These are phyloP conservation scores for Fistulina hepatica DNA, from an alignment of 1,284 basidiomycete species.

Conservation along the genomic window DNA sequence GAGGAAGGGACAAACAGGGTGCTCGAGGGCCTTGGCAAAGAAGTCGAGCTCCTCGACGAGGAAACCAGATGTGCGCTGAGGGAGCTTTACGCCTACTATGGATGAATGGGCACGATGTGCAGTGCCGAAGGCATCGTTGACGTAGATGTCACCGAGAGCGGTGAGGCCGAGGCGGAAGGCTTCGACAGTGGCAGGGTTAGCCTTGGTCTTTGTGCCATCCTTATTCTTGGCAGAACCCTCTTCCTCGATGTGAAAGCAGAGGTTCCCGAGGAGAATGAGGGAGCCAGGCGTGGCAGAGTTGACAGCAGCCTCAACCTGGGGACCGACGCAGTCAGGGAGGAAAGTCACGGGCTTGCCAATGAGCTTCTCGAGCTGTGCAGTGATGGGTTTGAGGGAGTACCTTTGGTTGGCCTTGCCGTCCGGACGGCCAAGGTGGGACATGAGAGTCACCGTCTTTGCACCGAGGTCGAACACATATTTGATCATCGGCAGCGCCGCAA, in stretches of 20 bases:
- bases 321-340: slow-evolving; percentile 79
- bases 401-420: slow-evolving; percentile 87
- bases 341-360: slow-evolving; percentile 71
- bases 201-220: slow-evolving; percentile 89
- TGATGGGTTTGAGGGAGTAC: slow-evolving; percentile 87
- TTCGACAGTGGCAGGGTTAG: slow-evolving; percentile 72
- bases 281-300: slow-evolving; percentile 63
- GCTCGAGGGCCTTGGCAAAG: slow-evolving; percentile 96
- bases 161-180: slow-evolving; percentile 86
- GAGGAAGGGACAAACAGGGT: slow-evolving; percentile 91
- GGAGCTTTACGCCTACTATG: slow-evolving; percentile 94
- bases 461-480: slow-evolving; percentile 88
- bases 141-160: slow-evolving; percentile 89
- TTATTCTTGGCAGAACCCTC: slow-evolving; percentile 92
- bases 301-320: slow-evolving; percentile 75
- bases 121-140: slow-evolving; percentile 99
- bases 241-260: slow-evolving; percentile 98
- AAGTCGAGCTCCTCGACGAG: slow-evolving; percentile 98
- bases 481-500: slow-evolving; percentile 93
- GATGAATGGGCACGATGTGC: slow-evolving; percentile 98
- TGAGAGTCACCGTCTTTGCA: slow-evolving; percentile 83
- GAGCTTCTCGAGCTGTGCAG: slow-evolving; percentile 61
- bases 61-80: slow-evolving; percentile 92
- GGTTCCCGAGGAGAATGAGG: slow-evolving; percentile 91
- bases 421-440: slow-evolving; percentile 97